phyloP scores from a whole-genome alignment of 23 red algal species.

The Gracilaria domingensis region DNA sequence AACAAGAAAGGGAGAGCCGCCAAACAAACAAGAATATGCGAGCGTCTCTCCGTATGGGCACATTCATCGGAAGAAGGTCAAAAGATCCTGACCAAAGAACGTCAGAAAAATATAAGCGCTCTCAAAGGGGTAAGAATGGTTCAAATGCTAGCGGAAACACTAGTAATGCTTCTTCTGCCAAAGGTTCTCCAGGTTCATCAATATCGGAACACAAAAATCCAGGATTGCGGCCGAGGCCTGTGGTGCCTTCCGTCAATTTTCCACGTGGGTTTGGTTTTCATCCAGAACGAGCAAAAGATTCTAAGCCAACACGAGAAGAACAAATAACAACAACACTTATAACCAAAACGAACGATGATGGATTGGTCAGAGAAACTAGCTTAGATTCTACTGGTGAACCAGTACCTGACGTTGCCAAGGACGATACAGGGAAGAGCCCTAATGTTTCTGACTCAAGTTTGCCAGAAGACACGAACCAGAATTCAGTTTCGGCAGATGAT shows the following conservation, averaged over 20 bases:
- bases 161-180: conserved; percentile 25
- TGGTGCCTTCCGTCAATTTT: background rate
- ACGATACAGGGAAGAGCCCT: background rate
- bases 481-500: background rate
- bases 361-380: background rate
- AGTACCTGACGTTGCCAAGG: background rate
- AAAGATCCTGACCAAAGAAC: conserved; percentile 36
- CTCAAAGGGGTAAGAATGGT: conserved; percentile 16
- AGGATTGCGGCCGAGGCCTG: background rate
- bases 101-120: background rate
- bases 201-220: conserved; percentile 17
- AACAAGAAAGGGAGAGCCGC: conserved; percentile 25
- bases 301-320: background rate
- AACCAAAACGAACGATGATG: background rate
- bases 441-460: background rate
- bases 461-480: background rate
- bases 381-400: background rate
- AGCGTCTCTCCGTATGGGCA: conserved; percentile 43
- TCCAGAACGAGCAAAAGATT: background rate
- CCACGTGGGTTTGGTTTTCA: conserved; percentile 20
- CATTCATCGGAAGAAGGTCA: conserved; percentile 59
- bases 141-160: conserved; percentile 15
- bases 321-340: background rate
- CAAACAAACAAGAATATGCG: conserved; percentile 36
- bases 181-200: conserved; percentile 6